Percentiles rank a stretch among this genome's conserved stretches.
Conservation (phyloP, 495 filamentous ascomycete species). For the Neurospora sp. region DNA sequence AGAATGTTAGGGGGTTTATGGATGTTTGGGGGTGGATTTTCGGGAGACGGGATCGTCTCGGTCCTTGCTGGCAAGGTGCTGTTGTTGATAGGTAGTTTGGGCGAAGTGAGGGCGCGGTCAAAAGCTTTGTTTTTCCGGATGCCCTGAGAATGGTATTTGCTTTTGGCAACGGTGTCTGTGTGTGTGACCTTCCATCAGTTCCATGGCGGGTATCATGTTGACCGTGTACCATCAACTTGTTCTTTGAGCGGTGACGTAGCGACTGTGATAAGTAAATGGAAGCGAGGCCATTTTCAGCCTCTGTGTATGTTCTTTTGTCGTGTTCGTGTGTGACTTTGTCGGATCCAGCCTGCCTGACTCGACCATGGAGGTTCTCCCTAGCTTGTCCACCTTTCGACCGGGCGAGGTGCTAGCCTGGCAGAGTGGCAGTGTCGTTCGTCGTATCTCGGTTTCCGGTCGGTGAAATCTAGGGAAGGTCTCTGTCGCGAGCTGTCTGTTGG, state of each 20-base stretch:
- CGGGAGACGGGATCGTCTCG: neutral
- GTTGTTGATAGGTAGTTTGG: neutral
- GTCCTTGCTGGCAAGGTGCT: neutral
- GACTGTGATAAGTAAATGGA: too few species aligned
- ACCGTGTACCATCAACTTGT: too few species aligned
- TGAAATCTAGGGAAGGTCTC: neutral
- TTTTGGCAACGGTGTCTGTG: neutral
- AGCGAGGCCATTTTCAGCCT: too few species aligned
- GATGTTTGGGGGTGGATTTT: neutral
- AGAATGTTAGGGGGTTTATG: neutral
- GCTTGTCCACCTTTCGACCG: neutral
- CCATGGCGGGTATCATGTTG: too few species aligned
- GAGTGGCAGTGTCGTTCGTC: neutral
- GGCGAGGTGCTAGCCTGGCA: neutral
- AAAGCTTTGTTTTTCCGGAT: neutral
- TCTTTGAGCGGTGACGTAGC: too few species aligned
- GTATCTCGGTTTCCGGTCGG: neutral
- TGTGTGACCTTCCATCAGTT: too few species aligned
- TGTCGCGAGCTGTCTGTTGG: neutral
- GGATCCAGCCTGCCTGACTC: too few species aligned
- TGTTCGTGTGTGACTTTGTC: too few species aligned
- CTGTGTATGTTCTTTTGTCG: too few species aligned
- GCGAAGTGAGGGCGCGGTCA: too few species aligned
- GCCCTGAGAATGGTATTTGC: neutral
- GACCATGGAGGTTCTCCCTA: too few species aligned